Evolutionary conservation across 352 stramenopile genomes (phyloP).

Genomic region (Elongisporangium undulatum): DNA sequence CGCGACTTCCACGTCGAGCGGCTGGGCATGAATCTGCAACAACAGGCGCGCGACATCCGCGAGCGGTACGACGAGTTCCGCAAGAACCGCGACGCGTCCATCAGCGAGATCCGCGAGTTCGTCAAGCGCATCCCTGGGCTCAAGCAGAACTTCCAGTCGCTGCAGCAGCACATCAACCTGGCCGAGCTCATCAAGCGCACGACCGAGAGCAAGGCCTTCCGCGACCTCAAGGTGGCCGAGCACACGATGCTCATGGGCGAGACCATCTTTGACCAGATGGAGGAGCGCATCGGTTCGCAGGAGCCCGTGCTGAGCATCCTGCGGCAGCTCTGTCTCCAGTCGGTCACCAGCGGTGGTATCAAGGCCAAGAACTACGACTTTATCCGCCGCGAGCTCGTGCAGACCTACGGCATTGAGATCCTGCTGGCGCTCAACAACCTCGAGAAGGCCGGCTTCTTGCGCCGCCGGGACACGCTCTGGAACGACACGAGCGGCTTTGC

Average conservation of each 20-base stretch:
- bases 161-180: slow-evolving; percentile 97
- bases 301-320: slow-evolving; percentile 90
- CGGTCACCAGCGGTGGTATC: slow-evolving; percentile 90
- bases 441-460: slow-evolving; percentile 91
- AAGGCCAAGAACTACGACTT: slow-evolving; percentile 94
- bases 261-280: slow-evolving; percentile 92
- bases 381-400: slow-evolving; percentile 91
- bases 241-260: slow-evolving; percentile 95
- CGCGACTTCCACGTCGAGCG: slow-evolving; percentile 96
- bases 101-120: slow-evolving; percentile 98
- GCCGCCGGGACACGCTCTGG: slow-evolving; percentile 86
- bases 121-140: slow-evolving; percentile 96
- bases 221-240: slow-evolving; percentile 94
- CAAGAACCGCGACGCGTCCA: slow-evolving; percentile 94
- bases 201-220: slow-evolving; percentile 92
- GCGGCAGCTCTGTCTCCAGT: slow-evolving; percentile 93
- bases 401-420: slow-evolving; percentile 97
- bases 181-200: slow-evolving; percentile 94
- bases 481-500: slow-evolving; percentile 80
- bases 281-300: slow-evolving; percentile 94
- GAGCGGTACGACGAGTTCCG: slow-evolving; percentile 94
- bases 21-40: slow-evolving; percentile 95
- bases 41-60: slow-evolving; percentile 93
- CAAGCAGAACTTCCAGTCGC: slow-evolving; percentile 92
- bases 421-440: slow-evolving; percentile 91